Conservation (phyloP, 495 filamentous ascomycete species). For the Hypoxylon perforatum region DNA sequence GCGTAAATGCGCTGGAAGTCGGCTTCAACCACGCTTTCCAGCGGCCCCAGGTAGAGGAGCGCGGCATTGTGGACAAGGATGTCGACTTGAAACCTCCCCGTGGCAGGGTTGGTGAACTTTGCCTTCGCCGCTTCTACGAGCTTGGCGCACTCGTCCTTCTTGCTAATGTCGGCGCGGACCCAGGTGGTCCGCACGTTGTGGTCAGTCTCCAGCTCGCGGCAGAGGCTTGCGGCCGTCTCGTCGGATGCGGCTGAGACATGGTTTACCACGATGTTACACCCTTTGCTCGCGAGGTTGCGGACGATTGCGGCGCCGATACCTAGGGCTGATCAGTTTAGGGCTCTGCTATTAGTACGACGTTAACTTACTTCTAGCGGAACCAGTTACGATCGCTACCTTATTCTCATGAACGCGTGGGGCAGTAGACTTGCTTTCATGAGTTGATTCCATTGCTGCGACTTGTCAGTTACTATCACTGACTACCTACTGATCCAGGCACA, state of each 20-base stretch:
- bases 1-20: conserved; percentile 78
- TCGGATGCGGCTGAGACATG: conserved; percentile 68
- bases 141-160: conserved; percentile 46
- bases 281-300: conserved; percentile 80
- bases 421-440: neutral
- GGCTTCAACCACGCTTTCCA: conserved; percentile 67
- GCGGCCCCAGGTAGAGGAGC: conserved; percentile 66
- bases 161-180: conserved; percentile 60
- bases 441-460: neutral
- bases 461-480: neutral
- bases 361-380: conserved; percentile 73
- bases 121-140: conserved; percentile 48
- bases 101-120: conserved; percentile 36
- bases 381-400: conserved; percentile 82
- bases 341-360: neutral
- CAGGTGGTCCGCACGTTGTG: conserved; percentile 52
- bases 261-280: conserved; percentile 74
- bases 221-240: conserved; percentile 41
- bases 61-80: conserved; percentile 90
- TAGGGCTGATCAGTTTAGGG: conserved; percentile 41
- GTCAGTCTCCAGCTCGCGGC: conserved; percentile 52
- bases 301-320: conserved; percentile 90
- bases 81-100: conserved; percentile 73
- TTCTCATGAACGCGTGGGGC: conserved; percentile 55
- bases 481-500: too few species aligned